These are phyloP conservation scores for Geotrichum macrosporum DNA, from an alignment of 1,139 yeast species.

Conservation along the genomic window DNA sequence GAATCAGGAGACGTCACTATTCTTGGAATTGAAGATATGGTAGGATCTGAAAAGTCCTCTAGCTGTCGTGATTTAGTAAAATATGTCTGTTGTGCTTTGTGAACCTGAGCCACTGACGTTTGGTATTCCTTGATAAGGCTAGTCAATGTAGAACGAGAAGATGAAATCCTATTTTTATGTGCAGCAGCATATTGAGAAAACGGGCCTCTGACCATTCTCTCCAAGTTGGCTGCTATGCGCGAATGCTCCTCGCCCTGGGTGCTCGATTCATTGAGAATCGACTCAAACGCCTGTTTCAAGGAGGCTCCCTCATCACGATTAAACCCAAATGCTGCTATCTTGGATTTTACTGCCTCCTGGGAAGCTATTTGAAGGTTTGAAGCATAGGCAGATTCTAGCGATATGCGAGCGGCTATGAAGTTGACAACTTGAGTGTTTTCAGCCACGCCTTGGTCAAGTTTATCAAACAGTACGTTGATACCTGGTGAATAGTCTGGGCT, in stretches of 20 bases:
- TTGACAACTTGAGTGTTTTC: constrained; percentile 65
- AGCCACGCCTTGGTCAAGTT: constrained; percentile 59
- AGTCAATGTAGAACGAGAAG: constrained; percentile 50
- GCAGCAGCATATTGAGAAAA: constrained; percentile 67
- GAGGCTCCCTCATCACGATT: constrained; percentile 43
- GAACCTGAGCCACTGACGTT: constrained; percentile 44
- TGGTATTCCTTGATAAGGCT: constrained; percentile 51
- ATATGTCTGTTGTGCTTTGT: constrained; percentile 57
- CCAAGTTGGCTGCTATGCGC: constrained; percentile 58
- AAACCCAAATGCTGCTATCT: constrained; percentile 34
- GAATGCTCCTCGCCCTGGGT: constrained; percentile 63
- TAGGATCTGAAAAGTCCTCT: constrained; percentile 45
- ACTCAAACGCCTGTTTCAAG: constrained; percentile 51
- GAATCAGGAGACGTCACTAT: constrained; percentile 19
- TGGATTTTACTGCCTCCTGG: constrained; percentile 1
- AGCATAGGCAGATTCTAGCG: constrained; percentile 61
- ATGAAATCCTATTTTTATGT: constrained; percentile 60
- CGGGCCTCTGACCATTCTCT: constrained; percentile 58
- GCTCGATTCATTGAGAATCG: constrained; percentile 48
- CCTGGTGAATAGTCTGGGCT: constrained; percentile 62
- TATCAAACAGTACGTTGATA: constrained; percentile 53
- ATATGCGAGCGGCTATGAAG: constrained; percentile 59
- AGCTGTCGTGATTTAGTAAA: constrained; percentile 68
- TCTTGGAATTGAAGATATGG: constrained; percentile 12
- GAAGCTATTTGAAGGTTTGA: constrained; percentile 39